Evolutionary conservation across 2,329 filamentous ascomycete species (phyloP).

Genomic region (Colletotrichum filicis): DNA sequence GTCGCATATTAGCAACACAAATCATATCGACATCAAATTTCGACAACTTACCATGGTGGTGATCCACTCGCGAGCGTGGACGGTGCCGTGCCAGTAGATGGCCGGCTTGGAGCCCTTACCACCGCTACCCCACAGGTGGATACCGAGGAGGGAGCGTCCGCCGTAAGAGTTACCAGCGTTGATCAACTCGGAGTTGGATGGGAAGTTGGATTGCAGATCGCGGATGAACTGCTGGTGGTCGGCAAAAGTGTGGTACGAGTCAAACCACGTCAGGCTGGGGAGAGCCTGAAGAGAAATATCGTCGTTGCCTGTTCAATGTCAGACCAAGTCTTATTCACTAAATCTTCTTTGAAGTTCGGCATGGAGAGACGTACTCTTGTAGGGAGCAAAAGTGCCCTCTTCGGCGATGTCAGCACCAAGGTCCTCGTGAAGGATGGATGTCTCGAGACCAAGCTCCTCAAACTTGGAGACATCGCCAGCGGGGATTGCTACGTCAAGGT

Average conservation of each 20-base stretch:
- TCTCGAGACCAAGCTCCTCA: constrained; percentile 39
- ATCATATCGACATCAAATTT: neutral
- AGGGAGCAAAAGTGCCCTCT: constrained; percentile 35
- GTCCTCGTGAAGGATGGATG: constrained; percentile 37
- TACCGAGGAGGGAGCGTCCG: constrained; percentile 68
- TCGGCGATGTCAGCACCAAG: constrained; percentile 38
- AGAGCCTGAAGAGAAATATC: constrained; percentile 22
- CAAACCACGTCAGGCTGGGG: constrained; percentile 57
- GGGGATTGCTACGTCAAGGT: constrained; percentile 40
- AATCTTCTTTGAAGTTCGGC: accelerated
- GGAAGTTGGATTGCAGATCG: constrained; percentile 55
- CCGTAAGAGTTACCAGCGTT: constrained; percentile 58
- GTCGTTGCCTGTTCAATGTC: neutral
- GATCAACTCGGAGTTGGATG: constrained; percentile 59
- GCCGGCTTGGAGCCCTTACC: constrained; percentile 60
- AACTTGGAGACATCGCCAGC: constrained; percentile 39
- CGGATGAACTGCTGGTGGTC: constrained; percentile 61
- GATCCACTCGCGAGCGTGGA: constrained; percentile 72
- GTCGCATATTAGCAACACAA: neutral
- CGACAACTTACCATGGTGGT: constrained; percentile 56
- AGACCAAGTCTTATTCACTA: neutral
- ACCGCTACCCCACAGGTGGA: constrained; percentile 63
- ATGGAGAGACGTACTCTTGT: constrained; percentile 15
- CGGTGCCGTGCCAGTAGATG: constrained; percentile 66
- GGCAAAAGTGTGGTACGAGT: constrained; percentile 62